Percentiles rank a stretch among this genome's conserved stretches.
phyloP scores from a whole-genome alignment of 2,329 filamentous ascomycete species.

The Hypoxylon sp. region DNA sequence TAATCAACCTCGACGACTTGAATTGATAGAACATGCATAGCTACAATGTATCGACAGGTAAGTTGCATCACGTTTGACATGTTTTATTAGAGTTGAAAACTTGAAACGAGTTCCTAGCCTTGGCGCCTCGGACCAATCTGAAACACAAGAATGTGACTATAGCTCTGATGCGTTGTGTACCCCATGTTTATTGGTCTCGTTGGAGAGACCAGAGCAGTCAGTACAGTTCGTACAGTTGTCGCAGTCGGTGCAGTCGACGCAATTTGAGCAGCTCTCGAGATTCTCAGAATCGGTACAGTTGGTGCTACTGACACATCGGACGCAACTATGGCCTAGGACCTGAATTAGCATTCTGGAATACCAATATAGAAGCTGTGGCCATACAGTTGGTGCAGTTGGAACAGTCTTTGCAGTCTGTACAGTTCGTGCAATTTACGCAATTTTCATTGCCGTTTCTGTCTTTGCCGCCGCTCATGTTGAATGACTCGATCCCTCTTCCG shows the following conservation, averaged over 20 bases:
- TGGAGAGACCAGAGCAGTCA: neutral
- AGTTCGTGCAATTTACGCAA: conserved; percentile 26
- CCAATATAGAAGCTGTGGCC: neutral
- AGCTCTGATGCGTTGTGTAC: conserved; percentile 5
- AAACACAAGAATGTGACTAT: neutral
- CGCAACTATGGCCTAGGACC: conserved; percentile 10
- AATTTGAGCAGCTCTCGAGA: conserved; percentile 2
- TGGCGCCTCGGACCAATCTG: neutral
- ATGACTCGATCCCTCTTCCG: neutral
- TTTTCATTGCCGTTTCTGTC: conserved; percentile 17
- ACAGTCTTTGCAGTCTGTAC: conserved; percentile 26
- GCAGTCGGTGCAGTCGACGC: conserved; percentile 3
- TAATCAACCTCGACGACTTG: no score
- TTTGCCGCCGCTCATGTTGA: neutral
- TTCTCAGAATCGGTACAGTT: conserved; percentile 9
- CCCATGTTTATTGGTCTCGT: conserved; percentile 10
- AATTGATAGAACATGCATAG: no score
- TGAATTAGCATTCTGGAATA: neutral
- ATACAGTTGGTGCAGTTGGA: conserved; percentile 15
- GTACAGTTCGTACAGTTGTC: conserved; percentile 9
- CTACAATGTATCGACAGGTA: no score
- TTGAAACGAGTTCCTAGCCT: neutral
- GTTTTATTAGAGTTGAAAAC: neutral
- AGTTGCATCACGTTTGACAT: neutral
- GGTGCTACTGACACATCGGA: conserved; percentile 13